Percentiles rank a stretch among this genome's conserved stretches.
phyloP scores from a whole-genome alignment of 192 early-diverging fungal genomes.

The Coemansia nantahalensis region DNA sequence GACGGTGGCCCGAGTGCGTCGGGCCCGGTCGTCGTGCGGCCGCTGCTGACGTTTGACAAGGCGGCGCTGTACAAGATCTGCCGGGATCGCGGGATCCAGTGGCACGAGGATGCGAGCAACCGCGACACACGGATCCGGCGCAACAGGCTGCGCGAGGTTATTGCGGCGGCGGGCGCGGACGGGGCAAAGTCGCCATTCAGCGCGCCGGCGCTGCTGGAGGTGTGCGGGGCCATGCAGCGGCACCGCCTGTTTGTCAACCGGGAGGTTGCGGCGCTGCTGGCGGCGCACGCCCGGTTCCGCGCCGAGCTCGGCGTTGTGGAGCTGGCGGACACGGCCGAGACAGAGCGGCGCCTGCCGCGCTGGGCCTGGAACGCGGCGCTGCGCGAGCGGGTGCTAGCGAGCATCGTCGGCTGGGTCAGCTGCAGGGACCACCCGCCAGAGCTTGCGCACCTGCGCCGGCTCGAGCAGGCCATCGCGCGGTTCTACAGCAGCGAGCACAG shows the following conservation, averaged over 20 bases:
- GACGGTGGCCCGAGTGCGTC: not conserved
- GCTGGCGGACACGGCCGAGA: slow-evolving; percentile 7
- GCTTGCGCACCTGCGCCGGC: slow-evolving; percentile 26
- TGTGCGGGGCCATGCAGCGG: slow-evolving; percentile 36
- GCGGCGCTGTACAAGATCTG: slow-evolving; percentile 23
- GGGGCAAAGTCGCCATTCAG: slow-evolving; percentile 19
- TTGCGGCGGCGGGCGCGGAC: slow-evolving; percentile 3
- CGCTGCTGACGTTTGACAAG: slow-evolving; percentile 36
- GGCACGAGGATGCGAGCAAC: slow-evolving; percentile 51
- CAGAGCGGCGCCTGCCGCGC: not conserved
- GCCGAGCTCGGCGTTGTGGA: slow-evolving; percentile 9
- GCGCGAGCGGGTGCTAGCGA: slow-evolving; percentile 36
- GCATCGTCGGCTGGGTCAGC: slow-evolving; percentile 24
- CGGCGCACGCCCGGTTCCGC: slow-evolving; percentile 11
- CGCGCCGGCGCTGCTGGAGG: slow-evolving; percentile 6
- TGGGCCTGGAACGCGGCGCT: slow-evolving; percentile 32
- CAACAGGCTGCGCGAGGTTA: slow-evolving; percentile 35
- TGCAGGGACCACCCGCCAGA: slow-evolving; percentile 36
- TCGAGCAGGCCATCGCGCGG: slow-evolving; percentile 13
- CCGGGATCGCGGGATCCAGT: slow-evolving; percentile 14
- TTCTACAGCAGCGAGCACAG: slow-evolving; percentile 1
- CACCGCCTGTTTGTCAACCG: slow-evolving; percentile 33
- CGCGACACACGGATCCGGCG: slow-evolving; percentile 27
- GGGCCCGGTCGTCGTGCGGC: slow-evolving; percentile 24
- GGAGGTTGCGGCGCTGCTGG: slow-evolving; percentile 6